Evolutionary conservation across 1,284 basidiomycete species (phyloP), one percentile per base, ranked within the genome.

Genomic region (Ustilago cynodontis): DNA sequence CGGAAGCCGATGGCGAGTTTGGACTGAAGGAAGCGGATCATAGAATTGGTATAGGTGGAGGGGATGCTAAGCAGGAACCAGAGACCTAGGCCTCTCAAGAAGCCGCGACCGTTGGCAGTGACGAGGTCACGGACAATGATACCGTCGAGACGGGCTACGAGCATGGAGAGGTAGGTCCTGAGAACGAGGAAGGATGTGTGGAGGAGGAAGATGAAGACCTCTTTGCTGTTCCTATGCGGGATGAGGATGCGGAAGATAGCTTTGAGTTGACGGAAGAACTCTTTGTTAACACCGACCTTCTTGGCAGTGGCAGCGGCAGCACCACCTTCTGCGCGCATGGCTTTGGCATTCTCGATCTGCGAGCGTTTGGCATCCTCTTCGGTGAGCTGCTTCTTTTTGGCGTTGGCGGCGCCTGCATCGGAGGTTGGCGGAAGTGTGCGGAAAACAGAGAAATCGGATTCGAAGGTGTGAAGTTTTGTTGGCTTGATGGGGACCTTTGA

Each of bases 41-140:
- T 95, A 1, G 94, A 92, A 85, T 99, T 98, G 0, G 95, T 98
- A 85, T 95, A 96, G 20, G 94, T 95, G 82, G 93, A 94, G 0
- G 96, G 95, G 28, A 98, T 89, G 0, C 94, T 94, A 8, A 99
- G 89, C 7, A 91, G 87, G 83, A 96, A 97, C 95, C 95, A 98
- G 67, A 94, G 88, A 0, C 89, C 92, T 0, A 98, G 87, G 0
- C 95, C 95, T 57, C 89, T 90, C 16, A 94, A 74, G 87, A 98
- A 98, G 0, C 94, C 94, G 60, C 89, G 90, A 0, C 91, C 93
- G 82, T 98, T 92, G 0, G 94, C 94, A 33, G 92, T 93, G 57
- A 93, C 94, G 63, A 98, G 88, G 86, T 96, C 93, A 63, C 94
- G 88, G 9, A 97, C 95, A 78, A 98, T 94, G 43, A 91, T 88